Evolutionary conservation across 345 rosid species (phyloP), one percentile per base, ranked within the genome.

Genomic region (Adansonia digitata): DNA sequence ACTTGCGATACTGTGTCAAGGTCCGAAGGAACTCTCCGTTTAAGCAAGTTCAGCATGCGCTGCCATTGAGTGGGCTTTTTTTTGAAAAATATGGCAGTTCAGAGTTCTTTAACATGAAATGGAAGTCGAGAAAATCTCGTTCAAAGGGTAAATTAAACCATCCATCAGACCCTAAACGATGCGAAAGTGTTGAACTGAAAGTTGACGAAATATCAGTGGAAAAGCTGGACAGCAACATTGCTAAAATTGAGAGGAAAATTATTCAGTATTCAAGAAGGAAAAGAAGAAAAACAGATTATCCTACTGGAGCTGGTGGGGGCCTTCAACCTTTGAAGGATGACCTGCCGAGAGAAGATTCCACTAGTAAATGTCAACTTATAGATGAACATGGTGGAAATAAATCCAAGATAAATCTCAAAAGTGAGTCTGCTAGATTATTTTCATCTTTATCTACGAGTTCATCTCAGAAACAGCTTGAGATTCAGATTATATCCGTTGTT

Each of bases 211-310:
- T 40, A 56, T 31, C n/a, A 66, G 67, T 71, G 59, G 80, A 77
- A 64, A 82, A 76, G 67, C 56, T 80, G 37, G 84, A 82, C 66
- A 51, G 69, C 46, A 59, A 27, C 37, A 60, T 24, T 60, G 68
- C 77, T 73, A 83, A 71, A 74, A 87, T 85, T 68, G 88, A 87
- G 69, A 84, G 81, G 75, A 85, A 77, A 77, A 77, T 95, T 77
- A 85, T 95, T 73, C 94, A 87, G 64, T 95, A 95, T 82, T 78
- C 90, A 39, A 91, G 99, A 81, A 87, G 91, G 88, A 95, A 84
- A 79, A 90, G 84, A 84, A 75, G 71, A 53, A 90, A 86, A 74
- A 77, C 81, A 68, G 81, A 78, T 77, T 77, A 73, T 71, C 84
- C 86, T 52, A 74, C 59, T 74, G 84, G 59, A 56, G 74, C 79